phyloP scores from a whole-genome alignment of 441 rosid species.

The Raphanus hybrid region DNA sequence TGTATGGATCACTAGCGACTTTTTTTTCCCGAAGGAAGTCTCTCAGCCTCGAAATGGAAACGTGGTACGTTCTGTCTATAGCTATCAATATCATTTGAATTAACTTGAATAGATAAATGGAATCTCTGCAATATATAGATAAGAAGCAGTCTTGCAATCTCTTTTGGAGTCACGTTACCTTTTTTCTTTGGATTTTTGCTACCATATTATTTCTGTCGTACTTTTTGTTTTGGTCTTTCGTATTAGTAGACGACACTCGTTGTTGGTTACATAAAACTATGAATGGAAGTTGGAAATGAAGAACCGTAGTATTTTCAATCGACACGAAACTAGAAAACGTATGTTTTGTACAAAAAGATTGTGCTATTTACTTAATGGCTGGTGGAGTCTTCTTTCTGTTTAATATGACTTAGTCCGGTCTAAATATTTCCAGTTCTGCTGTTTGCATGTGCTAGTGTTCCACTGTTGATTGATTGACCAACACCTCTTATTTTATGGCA shows the following conservation, averaged over 20 bases:
- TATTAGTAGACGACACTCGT: too few species aligned
- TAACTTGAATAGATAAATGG: conserved; percentile 11
- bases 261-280: background rate
- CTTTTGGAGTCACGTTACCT: too few species aligned
- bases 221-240: too few species aligned
- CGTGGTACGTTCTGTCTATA: background rate
- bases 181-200: too few species aligned
- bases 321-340: background rate
- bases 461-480: too few species aligned
- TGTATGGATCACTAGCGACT: conserved; percentile 25
- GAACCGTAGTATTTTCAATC: background rate
- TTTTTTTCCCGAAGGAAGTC: conserved; percentile 42
- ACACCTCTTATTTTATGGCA: too few species aligned
- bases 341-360: background rate
- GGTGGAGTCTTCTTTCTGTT: conserved; percentile 1
- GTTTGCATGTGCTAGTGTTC: too few species aligned
- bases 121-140: conserved; percentile 8
- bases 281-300: too few species aligned
- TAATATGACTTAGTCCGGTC: conserved; percentile 1
- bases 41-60: conserved; percentile 24
- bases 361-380: background rate
- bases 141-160: background rate
- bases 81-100: conserved; percentile 2
- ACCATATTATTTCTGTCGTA: too few species aligned
- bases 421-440: too few species aligned